Percentiles rank a stretch among this genome's conserved stretches.
Conservation (phyloP, 2,329 filamentous ascomycete species). For the Parastagonospora nodorum region DNA sequence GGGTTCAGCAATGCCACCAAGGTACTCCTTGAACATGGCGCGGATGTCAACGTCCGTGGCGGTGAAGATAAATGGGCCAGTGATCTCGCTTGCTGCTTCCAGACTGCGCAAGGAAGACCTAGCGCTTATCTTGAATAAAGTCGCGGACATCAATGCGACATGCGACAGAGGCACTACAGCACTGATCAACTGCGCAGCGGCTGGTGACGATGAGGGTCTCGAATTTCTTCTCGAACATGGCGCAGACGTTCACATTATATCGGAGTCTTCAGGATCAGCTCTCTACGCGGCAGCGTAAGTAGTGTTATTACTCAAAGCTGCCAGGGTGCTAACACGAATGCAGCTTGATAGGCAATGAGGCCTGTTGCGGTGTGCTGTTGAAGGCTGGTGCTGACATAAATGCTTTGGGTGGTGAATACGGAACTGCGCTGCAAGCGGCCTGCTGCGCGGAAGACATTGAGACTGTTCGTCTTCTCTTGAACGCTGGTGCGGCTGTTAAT, state of each 20-base stretch:
- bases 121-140: slow-evolving; percentile 19
- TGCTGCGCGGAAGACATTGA: slow-evolving; percentile 16
- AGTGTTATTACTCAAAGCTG: background rate
- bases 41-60: slow-evolving; percentile 26
- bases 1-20: slow-evolving; percentile 13
- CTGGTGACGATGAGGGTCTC: slow-evolving; percentile 18
- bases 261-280: slow-evolving; percentile 22
- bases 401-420: slow-evolving; percentile 18
- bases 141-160: slow-evolving; percentile 23
- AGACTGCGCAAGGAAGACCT: slow-evolving; percentile 20
- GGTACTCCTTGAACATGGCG: slow-evolving; percentile 23
- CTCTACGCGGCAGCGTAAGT: slow-evolving; percentile 27
- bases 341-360: slow-evolving; percentile 16
- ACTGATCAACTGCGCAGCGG: slow-evolving; percentile 22
- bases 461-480: slow-evolving; percentile 15
- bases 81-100: slow-evolving; percentile 19
- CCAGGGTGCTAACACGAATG: background rate
- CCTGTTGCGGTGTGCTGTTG: slow-evolving; percentile 19
- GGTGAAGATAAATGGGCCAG: slow-evolving; percentile 23
- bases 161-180: slow-evolving; percentile 26
- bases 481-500: slow-evolving; percentile 23
- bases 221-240: slow-evolving; percentile 16
- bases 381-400: slow-evolving; percentile 26
- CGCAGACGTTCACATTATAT: slow-evolving; percentile 21
- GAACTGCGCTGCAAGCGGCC: slow-evolving; percentile 25